phyloP scores from a whole-genome alignment of 768 basidiomycete species.

The Phanerodontia chrysosporium region DNA sequence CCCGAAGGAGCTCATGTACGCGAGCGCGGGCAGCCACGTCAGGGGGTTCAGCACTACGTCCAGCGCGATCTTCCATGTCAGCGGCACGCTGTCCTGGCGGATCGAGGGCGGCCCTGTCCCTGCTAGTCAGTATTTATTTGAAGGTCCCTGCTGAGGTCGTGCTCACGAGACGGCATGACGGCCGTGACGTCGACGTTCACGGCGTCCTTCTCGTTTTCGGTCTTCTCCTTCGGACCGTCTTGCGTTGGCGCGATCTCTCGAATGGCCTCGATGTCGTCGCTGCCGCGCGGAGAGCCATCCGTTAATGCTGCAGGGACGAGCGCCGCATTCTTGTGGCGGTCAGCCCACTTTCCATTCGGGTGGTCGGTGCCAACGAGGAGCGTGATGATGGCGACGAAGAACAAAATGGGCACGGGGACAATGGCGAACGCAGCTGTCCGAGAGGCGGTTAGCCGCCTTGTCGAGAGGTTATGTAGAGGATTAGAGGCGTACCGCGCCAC shows the following conservation, averaged over 20 bases:
- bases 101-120: slow-evolving; percentile 29
- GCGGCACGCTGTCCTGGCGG: slow-evolving; percentile 30
- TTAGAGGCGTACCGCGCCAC: slow-evolving; percentile 41
- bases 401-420: slow-evolving; percentile 51
- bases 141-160: too few relatives aligned
- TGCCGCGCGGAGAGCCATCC: slow-evolving; percentile 19
- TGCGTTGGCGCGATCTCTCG: background rate
- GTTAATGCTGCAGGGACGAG: background rate
- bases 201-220: background rate
- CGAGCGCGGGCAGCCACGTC: slow-evolving; percentile 52
- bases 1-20: slow-evolving; percentile 49
- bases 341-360: slow-evolving; percentile 49
- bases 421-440: slow-evolving; percentile 41
- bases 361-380: slow-evolving; percentile 50
- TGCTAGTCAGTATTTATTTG: background rate
- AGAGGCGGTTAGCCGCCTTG: too few relatives aligned
- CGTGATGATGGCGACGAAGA: slow-evolving; percentile 36
- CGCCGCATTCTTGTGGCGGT: slow-evolving; percentile 35
- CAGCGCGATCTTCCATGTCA: slow-evolving; percentile 31
- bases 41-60: slow-evolving; percentile 36
- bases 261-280: background rate
- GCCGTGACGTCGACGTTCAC: background rate
- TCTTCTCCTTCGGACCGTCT: slow-evolving; percentile 24
- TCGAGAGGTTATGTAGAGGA: background rate
- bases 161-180: background rate